Evolutionary conservation across 768 basidiomycete genomes (phyloP).

Genomic region (Boletus rex-veris): DNA sequence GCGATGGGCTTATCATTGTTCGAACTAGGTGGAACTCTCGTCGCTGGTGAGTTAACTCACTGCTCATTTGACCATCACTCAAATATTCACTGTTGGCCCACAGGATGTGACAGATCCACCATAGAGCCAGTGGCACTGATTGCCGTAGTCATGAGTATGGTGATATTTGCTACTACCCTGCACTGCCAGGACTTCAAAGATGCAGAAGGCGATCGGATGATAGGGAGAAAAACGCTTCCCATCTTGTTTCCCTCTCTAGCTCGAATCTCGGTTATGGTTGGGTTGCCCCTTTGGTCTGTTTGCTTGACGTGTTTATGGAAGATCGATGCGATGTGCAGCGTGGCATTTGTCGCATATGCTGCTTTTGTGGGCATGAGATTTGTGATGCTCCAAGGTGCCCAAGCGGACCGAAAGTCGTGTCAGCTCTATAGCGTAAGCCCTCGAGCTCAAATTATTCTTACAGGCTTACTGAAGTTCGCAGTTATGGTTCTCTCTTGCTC

Average conservation of each 20-base stretch:
- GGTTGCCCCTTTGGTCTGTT: constrained; percentile 30
- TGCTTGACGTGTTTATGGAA: constrained; percentile 26
- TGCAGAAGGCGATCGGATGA: constrained; percentile 38
- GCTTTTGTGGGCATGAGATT: constrained; percentile 25
- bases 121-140: constrained; percentile 27
- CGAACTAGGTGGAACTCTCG: constrained; percentile 36
- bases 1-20: constrained; percentile 38
- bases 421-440: constrained; percentile 30
- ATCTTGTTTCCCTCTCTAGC: constrained; percentile 38
- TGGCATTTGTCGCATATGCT: constrained; percentile 25
- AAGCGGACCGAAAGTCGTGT: constrained; percentile 29
- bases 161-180: constrained; percentile 37
- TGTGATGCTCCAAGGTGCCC: constrained; percentile 17
- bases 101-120: constrained; percentile 24
- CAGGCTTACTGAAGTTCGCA: constrained; percentile 3
- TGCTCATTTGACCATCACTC: neutral
- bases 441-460: neutral
- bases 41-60: constrained; percentile 30
- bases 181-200: constrained; percentile 39
- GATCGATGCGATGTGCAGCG: constrained; percentile 26
- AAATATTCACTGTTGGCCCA: neutral
- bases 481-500: constrained; percentile 33
- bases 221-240: constrained; percentile 42
- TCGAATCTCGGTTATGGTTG: constrained; percentile 25
- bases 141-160: constrained; percentile 30